Base-by-base conservation (phyloP, 306 rosid genomes). In the Begonia loranthoides region DNA sequence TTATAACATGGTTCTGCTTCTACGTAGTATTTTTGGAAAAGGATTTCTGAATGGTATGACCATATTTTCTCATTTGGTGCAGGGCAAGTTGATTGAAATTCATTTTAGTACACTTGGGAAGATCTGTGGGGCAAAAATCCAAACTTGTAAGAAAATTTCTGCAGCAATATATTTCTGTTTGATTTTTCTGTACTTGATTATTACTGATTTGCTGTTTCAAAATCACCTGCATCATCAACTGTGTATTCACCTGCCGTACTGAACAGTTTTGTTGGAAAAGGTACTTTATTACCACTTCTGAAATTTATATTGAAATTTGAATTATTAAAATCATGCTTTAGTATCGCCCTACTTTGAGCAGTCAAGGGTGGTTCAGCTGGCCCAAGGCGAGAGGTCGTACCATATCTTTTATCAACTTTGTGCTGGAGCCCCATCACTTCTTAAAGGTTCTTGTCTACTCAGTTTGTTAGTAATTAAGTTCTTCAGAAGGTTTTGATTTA, bases 361-460 rank as follows among this genome's bases (percentile, higher is more conserved):
- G 99, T 83, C 99, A 52, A 79, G 99, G 75, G 96, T 87, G 51
- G 87, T 79, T 67, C 87, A 77, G 74, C 64, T 83, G 64, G 78
- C 72, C 59, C 43, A 36, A 49, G 89, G 78, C 1, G 96, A 92
- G 75, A 74, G 99, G 64, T 83, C 96, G 3, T 92, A 78, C 71
- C 92, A 92, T 55, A 59, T 92, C 70, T 92, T 92, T 64, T 92
- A 92, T 66, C 99, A 92, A 75, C 93, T 92, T 58, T 86, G 96
- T 73, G 92, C 87, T 63, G 94, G 96, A 43, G 78, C 94, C 57
- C 71, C 96, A 44, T 59, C 82, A 41, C 61, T 47, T 44, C 80
- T 92, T 56, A 86, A 71, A 92, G 99, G 99, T 90, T 62, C 52
- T 43, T 49, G 55, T 50, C 17, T 41, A 36, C 1, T 9, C 17